These are phyloP conservation scores for Phaeosphaeria sp. DNA, from an alignment of 2,329 filamentous ascomycete species.

Conservation along the genomic window DNA sequence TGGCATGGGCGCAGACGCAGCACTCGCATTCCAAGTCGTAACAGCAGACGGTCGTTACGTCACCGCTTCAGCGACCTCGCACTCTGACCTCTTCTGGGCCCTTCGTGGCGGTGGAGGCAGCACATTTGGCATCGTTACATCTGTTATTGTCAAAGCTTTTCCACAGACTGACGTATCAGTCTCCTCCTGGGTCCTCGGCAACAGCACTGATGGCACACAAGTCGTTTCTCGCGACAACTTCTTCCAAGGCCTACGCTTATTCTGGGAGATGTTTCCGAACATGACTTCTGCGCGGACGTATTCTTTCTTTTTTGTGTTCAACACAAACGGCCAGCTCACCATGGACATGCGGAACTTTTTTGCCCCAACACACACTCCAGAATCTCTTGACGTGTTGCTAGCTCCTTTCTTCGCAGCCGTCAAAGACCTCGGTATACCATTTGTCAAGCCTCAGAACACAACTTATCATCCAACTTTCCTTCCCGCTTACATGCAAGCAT, in stretches of 20 bases:
- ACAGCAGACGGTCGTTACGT: conserved; percentile 28
- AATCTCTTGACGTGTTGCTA: conserved; percentile 7
- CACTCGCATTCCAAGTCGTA: conserved; percentile 32
- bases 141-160: conserved; percentile 17
- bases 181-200: not conserved
- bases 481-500: conserved; percentile 22
- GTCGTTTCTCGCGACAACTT: conserved; percentile 20
- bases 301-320: conserved; percentile 11
- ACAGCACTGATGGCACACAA: conserved; percentile 8
- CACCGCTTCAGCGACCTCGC: conserved; percentile 21
- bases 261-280: conserved; percentile 6
- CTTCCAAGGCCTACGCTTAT: conserved; percentile 12
- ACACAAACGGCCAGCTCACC: conserved; percentile 1
- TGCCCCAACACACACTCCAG: conserved; percentile 15
- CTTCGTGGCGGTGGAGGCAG: conserved; percentile 20
- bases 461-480: conserved; percentile 18
- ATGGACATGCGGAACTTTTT: conserved; percentile 15
- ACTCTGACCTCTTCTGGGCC: conserved; percentile 17
- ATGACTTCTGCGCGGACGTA: conserved; percentile 10
- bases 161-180: conserved; percentile 10
- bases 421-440: conserved; percentile 19
- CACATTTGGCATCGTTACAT: conserved; percentile 22
- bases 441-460: conserved; percentile 9
- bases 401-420: conserved; percentile 19
- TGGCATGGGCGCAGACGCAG: conserved; percentile 33